Evolutionary conservation across 495 filamentous ascomycete genomes (phyloP).

Genomic region (Peziza echinospora): DNA sequence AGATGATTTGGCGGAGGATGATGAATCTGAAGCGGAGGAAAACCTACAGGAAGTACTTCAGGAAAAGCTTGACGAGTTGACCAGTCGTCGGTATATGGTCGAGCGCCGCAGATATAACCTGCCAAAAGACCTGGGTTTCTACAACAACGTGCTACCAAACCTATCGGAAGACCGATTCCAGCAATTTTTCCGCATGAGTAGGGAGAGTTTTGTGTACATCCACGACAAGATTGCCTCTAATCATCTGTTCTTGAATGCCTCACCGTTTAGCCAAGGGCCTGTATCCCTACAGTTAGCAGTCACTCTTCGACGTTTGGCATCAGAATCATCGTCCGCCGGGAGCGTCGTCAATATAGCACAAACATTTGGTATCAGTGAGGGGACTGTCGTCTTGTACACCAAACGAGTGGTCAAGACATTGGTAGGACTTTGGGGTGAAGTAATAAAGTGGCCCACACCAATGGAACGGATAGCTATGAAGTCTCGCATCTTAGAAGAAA

Average conservation of each 20-base stretch:
- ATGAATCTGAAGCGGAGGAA: too few species aligned
- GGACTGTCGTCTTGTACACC: not conserved
- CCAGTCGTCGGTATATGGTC: too few species aligned
- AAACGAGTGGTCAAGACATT: not conserved
- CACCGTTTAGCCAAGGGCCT: too few species aligned
- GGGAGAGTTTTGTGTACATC: not conserved
- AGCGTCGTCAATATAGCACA: not conserved
- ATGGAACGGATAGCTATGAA: conserved; percentile 30
- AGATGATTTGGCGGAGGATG: too few species aligned
- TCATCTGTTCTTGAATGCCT: too few species aligned
- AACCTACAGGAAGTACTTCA: too few species aligned
- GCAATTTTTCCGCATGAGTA: not conserved
- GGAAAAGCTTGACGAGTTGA: too few species aligned
- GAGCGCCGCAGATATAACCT: too few species aligned
- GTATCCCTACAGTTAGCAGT: not conserved
- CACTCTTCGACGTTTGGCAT: not conserved
- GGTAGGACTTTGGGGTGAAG: not conserved
- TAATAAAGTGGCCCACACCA: not conserved
- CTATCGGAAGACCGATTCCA: not conserved
- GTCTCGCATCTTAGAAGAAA: conserved; percentile 19
- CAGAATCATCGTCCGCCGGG: not conserved
- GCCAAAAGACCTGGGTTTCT: not conserved
- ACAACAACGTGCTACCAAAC: not conserved
- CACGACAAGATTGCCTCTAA: not conserved
- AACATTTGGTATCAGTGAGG: not conserved